A percentile compares a stretch with the other conserved stretches of the same genome.
Conservation (phyloP, 2,329 filamentous ascomycete species). For the Penicillium corylophilum region DNA sequence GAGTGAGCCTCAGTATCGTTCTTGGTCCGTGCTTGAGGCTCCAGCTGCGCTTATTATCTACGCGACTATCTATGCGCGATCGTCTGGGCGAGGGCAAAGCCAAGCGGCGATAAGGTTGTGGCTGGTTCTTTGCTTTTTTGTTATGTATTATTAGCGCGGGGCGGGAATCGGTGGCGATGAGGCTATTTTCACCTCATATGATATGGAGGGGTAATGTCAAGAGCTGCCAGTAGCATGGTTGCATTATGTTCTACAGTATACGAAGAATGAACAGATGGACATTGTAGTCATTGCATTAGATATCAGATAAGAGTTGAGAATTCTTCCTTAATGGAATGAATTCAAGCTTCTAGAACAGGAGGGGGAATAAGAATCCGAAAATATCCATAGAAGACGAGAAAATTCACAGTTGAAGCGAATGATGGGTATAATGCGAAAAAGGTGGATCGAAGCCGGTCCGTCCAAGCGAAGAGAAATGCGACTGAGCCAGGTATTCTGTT, state of each 20-base stretch:
- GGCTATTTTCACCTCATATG: not conserved
- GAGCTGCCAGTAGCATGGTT: not conserved
- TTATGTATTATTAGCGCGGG: not conserved
- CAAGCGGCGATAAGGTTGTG: not conserved
- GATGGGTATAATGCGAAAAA: slow-evolving; percentile 22
- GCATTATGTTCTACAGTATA: not conserved
- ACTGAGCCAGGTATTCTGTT: slow-evolving; percentile 3
- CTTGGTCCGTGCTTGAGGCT: not conserved
- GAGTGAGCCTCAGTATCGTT: not conserved
- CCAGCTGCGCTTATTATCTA: not conserved
- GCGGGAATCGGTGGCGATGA: not conserved
- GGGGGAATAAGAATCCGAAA: slow-evolving; percentile 2
- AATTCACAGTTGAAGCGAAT: slow-evolving; percentile 1
- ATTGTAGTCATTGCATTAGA: slow-evolving; percentile 3
- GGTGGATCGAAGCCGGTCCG: slow-evolving; percentile 11
- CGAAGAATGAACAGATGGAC: not conserved
- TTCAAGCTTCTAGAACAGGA: not conserved
- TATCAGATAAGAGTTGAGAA: slow-evolving; percentile 11
- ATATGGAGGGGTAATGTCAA: not conserved
- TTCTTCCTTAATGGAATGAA: not conserved
- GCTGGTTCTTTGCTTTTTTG: not conserved
- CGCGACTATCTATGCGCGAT: not conserved
- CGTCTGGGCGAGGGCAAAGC: not conserved
- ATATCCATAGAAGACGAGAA: slow-evolving; percentile 3
- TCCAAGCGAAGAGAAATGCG: slow-evolving; percentile 12